Base-by-base conservation (phyloP, 1,284 basidiomycete genomes). In the Ustilago hordei region DNA sequence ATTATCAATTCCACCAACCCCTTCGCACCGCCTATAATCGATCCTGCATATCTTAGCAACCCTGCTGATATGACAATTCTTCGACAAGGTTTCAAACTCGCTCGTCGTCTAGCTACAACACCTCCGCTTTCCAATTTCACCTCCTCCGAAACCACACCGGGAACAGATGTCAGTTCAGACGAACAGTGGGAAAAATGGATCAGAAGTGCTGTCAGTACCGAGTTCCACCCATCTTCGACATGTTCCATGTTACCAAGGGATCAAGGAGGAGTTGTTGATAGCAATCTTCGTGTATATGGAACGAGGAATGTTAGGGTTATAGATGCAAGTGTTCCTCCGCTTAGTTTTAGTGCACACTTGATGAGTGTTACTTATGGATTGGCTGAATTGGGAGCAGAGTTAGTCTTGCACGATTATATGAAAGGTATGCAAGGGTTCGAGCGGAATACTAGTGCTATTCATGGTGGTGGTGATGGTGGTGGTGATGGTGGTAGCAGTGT, bases 341-440 rank as follows among this genome's bases (percentile, higher is more conserved):
- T 86, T 35, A 83, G 85, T 54, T 65, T 88, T 54, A 78, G 66
- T 32, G 69, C 78, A 12, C 84, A 91, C 87, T 89, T 70, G 87
- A 89, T 85, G 86, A 88, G 90, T 17, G 88, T 90, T 4, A 89
- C 90, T 2, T 94, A 92, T 82, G 92, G 91, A 34, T 47, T 86
- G 81, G 81, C 78, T 5, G 83, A 84, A 55, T 68, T 81, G 28
- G 83, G 76, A 7, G 66, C 76, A 4, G 76, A 81, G 32, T 70
- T 83, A 57, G 62, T 84, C 6, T 23, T 70, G 8, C 17, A 60
- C 9, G 67, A 69, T 23, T 69, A 62, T 8, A 36, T 8, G 4
- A 8, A 3, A 12, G 63, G 59, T 9, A 71, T 65, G 69, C 28
- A 36, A 17, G 15, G 28, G 41, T 2, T 1, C 0, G 50, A 32